Conservation (phyloP, 2,329 filamentous ascomycete species). For the Tolypocladium nubicola region DNA sequence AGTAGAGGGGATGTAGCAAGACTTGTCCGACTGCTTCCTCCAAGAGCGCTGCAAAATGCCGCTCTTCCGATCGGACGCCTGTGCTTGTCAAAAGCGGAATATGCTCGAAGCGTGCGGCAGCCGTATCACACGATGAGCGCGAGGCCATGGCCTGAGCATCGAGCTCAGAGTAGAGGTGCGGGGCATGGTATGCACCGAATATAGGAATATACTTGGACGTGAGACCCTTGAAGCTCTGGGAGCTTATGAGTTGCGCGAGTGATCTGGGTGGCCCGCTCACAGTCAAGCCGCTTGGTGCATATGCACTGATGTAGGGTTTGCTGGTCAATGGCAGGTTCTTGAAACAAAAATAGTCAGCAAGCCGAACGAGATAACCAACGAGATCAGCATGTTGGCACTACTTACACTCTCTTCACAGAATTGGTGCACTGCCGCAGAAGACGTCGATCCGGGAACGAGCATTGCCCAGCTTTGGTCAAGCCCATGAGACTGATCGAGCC, state of each 20-base stretch:
- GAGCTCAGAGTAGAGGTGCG: slow-evolving; percentile 1
- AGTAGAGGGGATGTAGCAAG: slow-evolving; percentile 2
- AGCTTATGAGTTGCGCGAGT: slow-evolving; percentile 1
- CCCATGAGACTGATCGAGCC: background rate
- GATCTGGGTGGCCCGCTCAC: slow-evolving; percentile 3
- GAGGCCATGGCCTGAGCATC: background rate
- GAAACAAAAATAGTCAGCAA: background rate
- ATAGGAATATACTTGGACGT: slow-evolving; percentile 2
- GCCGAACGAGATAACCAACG: background rate
- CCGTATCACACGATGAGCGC: background rate
- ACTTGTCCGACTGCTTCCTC: slow-evolving; percentile 1
- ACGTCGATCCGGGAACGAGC: background rate
- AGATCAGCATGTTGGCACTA: background rate
- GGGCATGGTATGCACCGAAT: slow-evolving; percentile 3
- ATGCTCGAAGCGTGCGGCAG: background rate
- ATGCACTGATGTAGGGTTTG: slow-evolving; percentile 4
- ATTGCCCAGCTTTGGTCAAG: slow-evolving; percentile 1
- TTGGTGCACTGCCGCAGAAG: background rate
- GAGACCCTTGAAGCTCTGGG: slow-evolving; percentile 1
- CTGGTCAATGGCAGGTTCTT: slow-evolving; percentile 1
- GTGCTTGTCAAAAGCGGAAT: background rate
- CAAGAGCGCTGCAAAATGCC: slow-evolving; percentile 2
- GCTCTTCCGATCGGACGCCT: background rate
- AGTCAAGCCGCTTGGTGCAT: slow-evolving; percentile 2
- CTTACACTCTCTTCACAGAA: slow-evolving; percentile 1